These are phyloP conservation scores for Crotalaria pallida DNA, from an alignment of 306 rosid species.

Conservation along the genomic window DNA sequence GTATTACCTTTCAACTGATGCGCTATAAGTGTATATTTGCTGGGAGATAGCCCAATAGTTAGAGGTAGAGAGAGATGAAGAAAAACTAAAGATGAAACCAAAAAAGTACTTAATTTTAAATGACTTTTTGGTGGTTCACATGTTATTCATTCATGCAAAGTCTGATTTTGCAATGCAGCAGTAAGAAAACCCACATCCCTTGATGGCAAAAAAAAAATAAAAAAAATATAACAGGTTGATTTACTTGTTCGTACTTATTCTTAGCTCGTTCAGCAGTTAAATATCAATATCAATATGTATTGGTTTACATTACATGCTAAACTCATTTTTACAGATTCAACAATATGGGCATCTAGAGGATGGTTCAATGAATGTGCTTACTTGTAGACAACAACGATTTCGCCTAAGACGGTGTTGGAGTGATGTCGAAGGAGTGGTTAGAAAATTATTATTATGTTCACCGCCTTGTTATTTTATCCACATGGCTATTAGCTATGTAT, in stretches of 20 bases:
- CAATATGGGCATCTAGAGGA: slow-evolving; percentile 72
- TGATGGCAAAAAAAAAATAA: neutral
- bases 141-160: slow-evolving; percentile 1
- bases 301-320: slow-evolving; percentile 20
- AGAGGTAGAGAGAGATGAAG: neutral
- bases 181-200: neutral
- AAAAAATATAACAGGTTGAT: neutral
- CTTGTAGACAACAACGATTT: slow-evolving; percentile 92
- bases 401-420: slow-evolving; percentile 61
- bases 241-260: neutral
- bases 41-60: neutral
- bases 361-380: slow-evolving; percentile 81
- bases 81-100: neutral
- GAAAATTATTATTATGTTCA: slow-evolving; percentile 23
- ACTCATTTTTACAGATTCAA: slow-evolving; percentile 56
- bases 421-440: slow-evolving; percentile 86
- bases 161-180: slow-evolving; percentile 15
- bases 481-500: slow-evolving; percentile 9
- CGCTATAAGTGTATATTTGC: neutral
- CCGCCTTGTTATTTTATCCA: slow-evolving; percentile 6
- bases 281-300: slow-evolving; percentile 13
- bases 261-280: neutral
- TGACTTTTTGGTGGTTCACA: neutral
- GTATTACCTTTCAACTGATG: slow-evolving; percentile 30
- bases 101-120: neutral